Evolutionary conservation across 2,329 filamentous ascomycete species (phyloP).

Genomic region (Tolypocladium nubicola): DNA sequence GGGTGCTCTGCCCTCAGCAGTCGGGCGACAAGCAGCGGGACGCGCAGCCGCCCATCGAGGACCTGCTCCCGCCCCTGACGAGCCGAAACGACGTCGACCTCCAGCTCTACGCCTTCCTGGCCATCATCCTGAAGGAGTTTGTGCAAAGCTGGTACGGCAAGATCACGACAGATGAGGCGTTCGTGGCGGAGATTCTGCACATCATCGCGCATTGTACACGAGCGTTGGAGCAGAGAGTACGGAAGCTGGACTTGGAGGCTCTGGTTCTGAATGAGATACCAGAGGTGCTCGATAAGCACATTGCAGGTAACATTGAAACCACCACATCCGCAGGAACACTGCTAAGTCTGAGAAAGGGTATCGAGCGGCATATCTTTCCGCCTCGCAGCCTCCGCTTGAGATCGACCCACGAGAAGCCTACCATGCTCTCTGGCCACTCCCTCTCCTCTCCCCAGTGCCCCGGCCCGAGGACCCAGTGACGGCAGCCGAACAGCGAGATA

Average conservation of each 20-base stretch:
- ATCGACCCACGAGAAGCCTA: slow-evolving; percentile 61
- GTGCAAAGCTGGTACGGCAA: slow-evolving; percentile 88
- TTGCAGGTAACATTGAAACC: slow-evolving; percentile 47
- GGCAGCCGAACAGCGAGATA: slow-evolving; percentile 53
- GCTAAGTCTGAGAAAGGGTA: slow-evolving; percentile 45
- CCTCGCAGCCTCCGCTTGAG: slow-evolving; percentile 47
- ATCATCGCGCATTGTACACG: slow-evolving; percentile 88
- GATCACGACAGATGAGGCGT: slow-evolving; percentile 82
- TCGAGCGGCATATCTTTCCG: slow-evolving; percentile 52
- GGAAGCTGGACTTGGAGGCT: slow-evolving; percentile 72
- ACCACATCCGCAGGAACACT: background rate
- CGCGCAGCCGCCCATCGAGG: slow-evolving; percentile 52
- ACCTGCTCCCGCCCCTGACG: slow-evolving; percentile 80
- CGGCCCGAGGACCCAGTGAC: slow-evolving; percentile 37
- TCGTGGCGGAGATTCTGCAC: slow-evolving; percentile 79
- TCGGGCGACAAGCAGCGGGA: slow-evolving; percentile 44
- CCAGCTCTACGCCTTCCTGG: slow-evolving; percentile 85
- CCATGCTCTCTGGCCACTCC: slow-evolving; percentile 73
- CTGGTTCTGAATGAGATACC: slow-evolving; percentile 83
- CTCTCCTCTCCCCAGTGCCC: slow-evolving; percentile 70
- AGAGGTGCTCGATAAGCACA: slow-evolving; percentile 67
- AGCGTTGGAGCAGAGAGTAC: slow-evolving; percentile 74
- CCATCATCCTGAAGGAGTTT: slow-evolving; percentile 81
- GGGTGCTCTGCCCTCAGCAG: slow-evolving; percentile 70
- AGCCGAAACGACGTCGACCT: slow-evolving; percentile 90